These are phyloP conservation scores for Rhododendron williamsianum DNA, from an alignment of 148 eudicot genomes.

Conservation along the genomic window DNA sequence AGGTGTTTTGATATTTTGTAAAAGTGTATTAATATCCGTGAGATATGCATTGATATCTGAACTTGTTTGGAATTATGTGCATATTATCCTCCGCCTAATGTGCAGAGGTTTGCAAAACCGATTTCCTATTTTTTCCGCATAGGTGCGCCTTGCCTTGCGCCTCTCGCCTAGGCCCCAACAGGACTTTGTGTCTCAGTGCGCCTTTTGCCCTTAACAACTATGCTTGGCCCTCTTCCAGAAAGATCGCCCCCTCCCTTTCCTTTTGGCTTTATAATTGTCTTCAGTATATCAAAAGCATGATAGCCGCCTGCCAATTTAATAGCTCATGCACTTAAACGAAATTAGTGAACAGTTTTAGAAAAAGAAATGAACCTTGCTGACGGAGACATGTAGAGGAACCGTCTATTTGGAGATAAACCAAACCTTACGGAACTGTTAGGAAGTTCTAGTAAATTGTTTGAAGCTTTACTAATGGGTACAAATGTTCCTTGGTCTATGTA, in stretches of 20 bases:
- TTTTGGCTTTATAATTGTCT: neutral
- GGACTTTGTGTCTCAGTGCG: neutral
- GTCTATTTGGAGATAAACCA: neutral
- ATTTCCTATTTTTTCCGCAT: neutral
- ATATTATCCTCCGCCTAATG: too few relatives aligned
- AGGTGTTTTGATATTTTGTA: too few relatives aligned
- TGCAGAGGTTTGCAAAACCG: too few relatives aligned
- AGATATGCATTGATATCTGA: too few relatives aligned
- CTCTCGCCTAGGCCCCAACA: neutral
- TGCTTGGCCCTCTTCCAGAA: neutral
- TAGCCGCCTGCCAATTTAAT: neutral
- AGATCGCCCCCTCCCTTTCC: neutral
- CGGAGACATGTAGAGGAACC: neutral
- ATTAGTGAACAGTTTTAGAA: neutral
- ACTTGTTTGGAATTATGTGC: too few relatives aligned
- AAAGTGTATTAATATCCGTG: too few relatives aligned
- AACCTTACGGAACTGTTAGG: neutral
- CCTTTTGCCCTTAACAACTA: neutral
- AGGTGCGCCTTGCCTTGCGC: neutral
- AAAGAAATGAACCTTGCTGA: neutral
- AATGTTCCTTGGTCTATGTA: neutral
- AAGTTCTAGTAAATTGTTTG: neutral
- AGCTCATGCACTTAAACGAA: neutral
- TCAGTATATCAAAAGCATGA: neutral
- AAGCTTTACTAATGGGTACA: neutral